Percentiles rank a stretch among this genome's conserved stretches.
Conservation (phyloP, 768 basidiomycete species). For the Gymnopilus dilepis region DNA sequence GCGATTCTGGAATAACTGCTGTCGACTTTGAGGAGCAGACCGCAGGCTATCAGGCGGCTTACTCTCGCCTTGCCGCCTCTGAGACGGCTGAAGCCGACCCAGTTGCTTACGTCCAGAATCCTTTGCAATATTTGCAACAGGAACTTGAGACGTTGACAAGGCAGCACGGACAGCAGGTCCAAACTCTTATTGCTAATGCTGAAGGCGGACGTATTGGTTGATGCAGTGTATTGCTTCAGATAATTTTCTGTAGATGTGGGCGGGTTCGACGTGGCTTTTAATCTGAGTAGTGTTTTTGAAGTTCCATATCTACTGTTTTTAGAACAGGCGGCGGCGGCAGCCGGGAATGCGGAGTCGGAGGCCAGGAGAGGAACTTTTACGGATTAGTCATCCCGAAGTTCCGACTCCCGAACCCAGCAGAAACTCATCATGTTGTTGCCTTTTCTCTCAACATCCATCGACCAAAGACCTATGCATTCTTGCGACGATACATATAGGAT, state of each 20-base stretch:
- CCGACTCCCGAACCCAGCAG: background rate
- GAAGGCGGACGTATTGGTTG: slow-evolving; percentile 23
- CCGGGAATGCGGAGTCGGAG: background rate
- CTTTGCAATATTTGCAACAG: slow-evolving; percentile 57
- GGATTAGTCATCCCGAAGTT: background rate
- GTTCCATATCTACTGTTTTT: no score
- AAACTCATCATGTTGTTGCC: no score
- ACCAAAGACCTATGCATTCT: no score
- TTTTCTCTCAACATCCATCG: no score
- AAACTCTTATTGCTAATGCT: slow-evolving; percentile 41
- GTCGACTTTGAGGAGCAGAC: slow-evolving; percentile 92
- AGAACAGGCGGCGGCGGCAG: no score
- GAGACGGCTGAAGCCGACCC: slow-evolving; percentile 65
- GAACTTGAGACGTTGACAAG: slow-evolving; percentile 46
- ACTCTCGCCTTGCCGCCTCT: slow-evolving; percentile 88
- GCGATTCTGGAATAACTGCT: slow-evolving; percentile 64
- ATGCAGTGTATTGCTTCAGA: no score
- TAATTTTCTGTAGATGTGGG: no score
- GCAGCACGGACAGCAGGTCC: slow-evolving; percentile 40
- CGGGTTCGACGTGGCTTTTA: no score
- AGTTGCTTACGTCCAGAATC: slow-evolving; percentile 61
- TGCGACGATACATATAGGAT: no score
- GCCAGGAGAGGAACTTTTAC: no score
- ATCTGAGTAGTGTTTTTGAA: no score
- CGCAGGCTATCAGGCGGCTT: slow-evolving; percentile 93